phyloP scores from a whole-genome alignment of 2,329 filamentous ascomycete genomes.

The Didymella glomerata region DNA sequence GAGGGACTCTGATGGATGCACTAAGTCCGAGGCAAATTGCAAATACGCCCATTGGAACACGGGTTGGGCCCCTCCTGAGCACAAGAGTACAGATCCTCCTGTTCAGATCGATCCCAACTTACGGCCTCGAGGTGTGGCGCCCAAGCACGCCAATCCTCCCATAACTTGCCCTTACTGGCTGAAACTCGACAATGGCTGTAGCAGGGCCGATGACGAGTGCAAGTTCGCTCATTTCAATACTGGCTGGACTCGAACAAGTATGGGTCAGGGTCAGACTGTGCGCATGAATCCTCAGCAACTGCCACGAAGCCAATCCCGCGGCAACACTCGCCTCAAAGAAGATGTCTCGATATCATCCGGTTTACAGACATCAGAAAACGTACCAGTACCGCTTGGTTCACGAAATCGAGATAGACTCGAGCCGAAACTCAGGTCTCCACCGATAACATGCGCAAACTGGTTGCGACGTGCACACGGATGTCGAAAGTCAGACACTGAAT shows the following conservation, averaged over 20 bases:
- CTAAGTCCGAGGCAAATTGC: slow-evolving; percentile 26
- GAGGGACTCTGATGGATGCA: slow-evolving; percentile 21
- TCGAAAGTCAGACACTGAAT: background rate
- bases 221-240: slow-evolving; percentile 39
- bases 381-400: no score
- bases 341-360: background rate
- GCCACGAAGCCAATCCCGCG: background rate
- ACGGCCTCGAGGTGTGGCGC: background rate
- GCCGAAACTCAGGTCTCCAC: background rate
- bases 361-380: background rate
- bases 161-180: slow-evolving; percentile 34
- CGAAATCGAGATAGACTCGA: background rate
- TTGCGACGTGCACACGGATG: background rate
- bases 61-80: slow-evolving; percentile 19
- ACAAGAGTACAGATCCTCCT: background rate
- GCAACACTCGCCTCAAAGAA: no score
- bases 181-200: slow-evolving; percentile 21
- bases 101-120: slow-evolving; percentile 24
- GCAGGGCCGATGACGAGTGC: slow-evolving; percentile 30
- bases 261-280: no score
- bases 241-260: slow-evolving; percentile 23
- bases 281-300: no score
- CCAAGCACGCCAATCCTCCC: slow-evolving; percentile 10
- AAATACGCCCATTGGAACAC: slow-evolving; percentile 36
- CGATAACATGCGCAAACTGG: background rate